phyloP scores from a whole-genome alignment of 768 basidiomycete species.

The Clitopilus hobsonii region DNA sequence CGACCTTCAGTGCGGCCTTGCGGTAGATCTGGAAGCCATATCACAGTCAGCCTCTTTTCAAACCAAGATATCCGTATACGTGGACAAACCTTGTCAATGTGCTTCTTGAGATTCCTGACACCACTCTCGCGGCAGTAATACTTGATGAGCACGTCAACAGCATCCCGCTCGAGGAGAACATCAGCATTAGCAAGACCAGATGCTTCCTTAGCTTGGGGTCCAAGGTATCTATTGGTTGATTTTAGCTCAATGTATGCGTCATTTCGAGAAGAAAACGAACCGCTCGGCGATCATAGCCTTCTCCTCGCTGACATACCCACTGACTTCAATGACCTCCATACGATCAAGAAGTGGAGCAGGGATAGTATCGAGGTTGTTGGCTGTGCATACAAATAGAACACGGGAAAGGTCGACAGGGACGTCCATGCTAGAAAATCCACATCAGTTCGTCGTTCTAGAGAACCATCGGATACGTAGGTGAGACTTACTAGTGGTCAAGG shows the following conservation, averaged over 20 bases:
- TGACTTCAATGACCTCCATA: slow-evolving; percentile 95
- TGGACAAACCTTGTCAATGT: slow-evolving; percentile 84
- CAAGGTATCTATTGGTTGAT: slow-evolving; percentile 50
- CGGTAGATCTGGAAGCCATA: slow-evolving; percentile 73
- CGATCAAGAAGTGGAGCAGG: slow-evolving; percentile 91
- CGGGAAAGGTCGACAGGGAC: slow-evolving; percentile 95
- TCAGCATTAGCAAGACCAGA: slow-evolving; percentile 84
- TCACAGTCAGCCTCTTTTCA: background rate
- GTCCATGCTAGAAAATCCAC: slow-evolving; percentile 64
- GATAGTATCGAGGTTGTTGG: slow-evolving; percentile 90
- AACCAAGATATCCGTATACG: background rate
- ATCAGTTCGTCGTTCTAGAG: slow-evolving; percentile 6
- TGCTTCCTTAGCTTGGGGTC: slow-evolving; percentile 89
- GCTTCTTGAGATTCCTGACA: slow-evolving; percentile 95
- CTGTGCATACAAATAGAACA: slow-evolving; percentile 97
- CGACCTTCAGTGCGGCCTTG: slow-evolving; percentile 90
- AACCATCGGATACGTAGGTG: background rate
- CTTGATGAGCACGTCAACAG: slow-evolving; percentile 88
- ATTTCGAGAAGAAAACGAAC: no score
- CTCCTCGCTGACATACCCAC: slow-evolving; percentile 92
- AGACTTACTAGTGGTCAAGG: slow-evolving; percentile 89
- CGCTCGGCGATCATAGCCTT: slow-evolving; percentile 83
- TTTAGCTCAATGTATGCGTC: background rate
- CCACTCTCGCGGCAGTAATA: slow-evolving; percentile 98
- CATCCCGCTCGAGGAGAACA: slow-evolving; percentile 68